A percentile compares a stretch with the other conserved stretches of the same genome.
phyloP scores from a whole-genome alignment of 75 land plant species.

The Cryptomeria japonica region DNA sequence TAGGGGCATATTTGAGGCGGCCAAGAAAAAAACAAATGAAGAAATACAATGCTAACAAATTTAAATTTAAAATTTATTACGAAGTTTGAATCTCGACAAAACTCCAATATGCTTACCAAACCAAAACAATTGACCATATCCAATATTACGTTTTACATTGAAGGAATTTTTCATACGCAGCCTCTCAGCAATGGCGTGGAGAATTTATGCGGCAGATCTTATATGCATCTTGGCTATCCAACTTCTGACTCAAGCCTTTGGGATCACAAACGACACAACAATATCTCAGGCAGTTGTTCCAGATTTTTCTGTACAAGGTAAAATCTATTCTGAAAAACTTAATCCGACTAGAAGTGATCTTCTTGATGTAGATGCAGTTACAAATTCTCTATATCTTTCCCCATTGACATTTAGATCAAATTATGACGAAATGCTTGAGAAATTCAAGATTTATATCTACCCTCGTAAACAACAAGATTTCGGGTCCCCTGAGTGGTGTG shows the following conservation, averaged over 20 bases:
- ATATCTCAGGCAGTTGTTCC: background rate
- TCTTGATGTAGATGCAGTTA: background rate
- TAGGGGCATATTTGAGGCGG: too few relatives aligned
- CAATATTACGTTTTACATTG: background rate
- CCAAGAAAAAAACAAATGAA: too few relatives aligned
- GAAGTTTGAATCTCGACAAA: too few relatives aligned
- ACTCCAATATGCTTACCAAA: too few relatives aligned
- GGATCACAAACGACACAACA: background rate
- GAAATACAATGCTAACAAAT: too few relatives aligned
- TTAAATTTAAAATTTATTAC: too few relatives aligned
- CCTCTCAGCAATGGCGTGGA: background rate
- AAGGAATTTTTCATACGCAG: background rate
- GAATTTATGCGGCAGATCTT: background rate
- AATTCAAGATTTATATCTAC: constrained; percentile 46
- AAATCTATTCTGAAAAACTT: background rate
- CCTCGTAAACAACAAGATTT: constrained; percentile 9
- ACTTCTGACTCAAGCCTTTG: background rate
- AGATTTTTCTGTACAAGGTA: background rate
- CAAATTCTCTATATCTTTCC: constrained; percentile 36
- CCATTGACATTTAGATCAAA: constrained; percentile 28
- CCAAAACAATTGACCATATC: too few relatives aligned
- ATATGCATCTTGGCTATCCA: background rate
- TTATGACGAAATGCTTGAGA: constrained; percentile 37
- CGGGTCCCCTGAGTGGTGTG: constrained; percentile 2
- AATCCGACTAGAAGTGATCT: background rate